Evolutionary conservation across 2,329 filamentous ascomycete genomes (phyloP).

Genomic region (Pseudogymnoascus pannorum): DNA sequence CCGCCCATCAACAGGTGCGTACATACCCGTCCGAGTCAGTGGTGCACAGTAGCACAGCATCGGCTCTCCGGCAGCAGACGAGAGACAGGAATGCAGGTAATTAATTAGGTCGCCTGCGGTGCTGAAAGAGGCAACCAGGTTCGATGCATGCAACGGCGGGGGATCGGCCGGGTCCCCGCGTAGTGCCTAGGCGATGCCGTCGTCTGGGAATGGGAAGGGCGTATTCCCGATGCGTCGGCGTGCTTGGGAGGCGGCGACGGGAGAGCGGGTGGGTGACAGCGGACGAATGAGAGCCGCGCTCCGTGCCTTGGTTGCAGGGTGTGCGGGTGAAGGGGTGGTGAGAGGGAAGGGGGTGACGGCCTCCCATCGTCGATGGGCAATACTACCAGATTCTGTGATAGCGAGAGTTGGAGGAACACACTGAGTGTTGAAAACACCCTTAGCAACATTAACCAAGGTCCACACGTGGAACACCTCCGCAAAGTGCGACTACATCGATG

Average conservation of each 20-base stretch:
- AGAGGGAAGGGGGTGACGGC: neutral
- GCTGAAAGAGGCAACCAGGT: neutral
- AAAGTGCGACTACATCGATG: neutral
- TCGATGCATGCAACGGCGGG: neutral
- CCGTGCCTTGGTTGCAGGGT: neutral
- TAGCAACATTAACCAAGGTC: neutral
- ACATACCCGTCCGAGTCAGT: slow-evolving; percentile 1
- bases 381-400: neutral
- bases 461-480: neutral
- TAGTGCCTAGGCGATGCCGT: neutral
- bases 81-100: neutral
- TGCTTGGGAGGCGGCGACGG: neutral
- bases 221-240: neutral
- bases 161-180: neutral
- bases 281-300: neutral
- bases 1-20: neutral
- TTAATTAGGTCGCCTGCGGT: neutral
- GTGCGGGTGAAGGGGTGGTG: neutral
- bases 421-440: neutral
- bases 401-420: neutral
- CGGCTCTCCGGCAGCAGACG: neutral
- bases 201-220: neutral
- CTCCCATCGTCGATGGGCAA: neutral
- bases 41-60: neutral
- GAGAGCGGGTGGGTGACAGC: neutral